Evolutionary conservation across 441 rosid genomes (phyloP).

Genomic region (Adansonia grandidieri): DNA sequence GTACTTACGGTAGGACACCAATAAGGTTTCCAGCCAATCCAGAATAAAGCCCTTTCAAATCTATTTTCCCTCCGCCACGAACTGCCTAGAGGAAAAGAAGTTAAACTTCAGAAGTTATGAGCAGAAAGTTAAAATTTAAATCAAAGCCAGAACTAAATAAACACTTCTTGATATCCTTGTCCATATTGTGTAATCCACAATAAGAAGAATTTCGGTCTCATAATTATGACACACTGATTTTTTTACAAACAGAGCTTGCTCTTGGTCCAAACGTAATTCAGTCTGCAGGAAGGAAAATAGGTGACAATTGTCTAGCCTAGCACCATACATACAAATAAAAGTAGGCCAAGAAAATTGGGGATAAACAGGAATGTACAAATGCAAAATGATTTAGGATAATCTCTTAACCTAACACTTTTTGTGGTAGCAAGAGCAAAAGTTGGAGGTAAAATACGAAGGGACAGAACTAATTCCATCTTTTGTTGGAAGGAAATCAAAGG

Average conservation of each 20-base stretch:
- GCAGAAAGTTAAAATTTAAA: background rate
- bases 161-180: background rate
- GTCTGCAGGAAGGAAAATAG: background rate
- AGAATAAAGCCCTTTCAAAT: slow-evolving; percentile 72
- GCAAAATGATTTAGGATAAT: background rate
- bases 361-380: background rate
- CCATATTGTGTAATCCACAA: background rate
- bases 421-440: background rate
- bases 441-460: background rate
- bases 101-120: background rate
- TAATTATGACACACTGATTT: background rate
- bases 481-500: background rate
- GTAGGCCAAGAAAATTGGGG: background rate
- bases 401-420: background rate
- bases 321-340: slow-evolving; percentile 1
- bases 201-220: slow-evolving; percentile 2
- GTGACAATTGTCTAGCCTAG: background rate
- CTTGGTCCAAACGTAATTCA: slow-evolving; percentile 1
- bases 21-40: slow-evolving; percentile 76
- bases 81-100: slow-evolving; percentile 48
- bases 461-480: background rate
- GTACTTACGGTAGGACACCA: slow-evolving; percentile 78
- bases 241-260: slow-evolving; percentile 3
- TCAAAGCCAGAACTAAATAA: background rate
- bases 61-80: slow-evolving; percentile 68